phyloP scores from a whole-genome alignment of 164 flowering plant genomes.

The Liriodendron chinense region DNA sequence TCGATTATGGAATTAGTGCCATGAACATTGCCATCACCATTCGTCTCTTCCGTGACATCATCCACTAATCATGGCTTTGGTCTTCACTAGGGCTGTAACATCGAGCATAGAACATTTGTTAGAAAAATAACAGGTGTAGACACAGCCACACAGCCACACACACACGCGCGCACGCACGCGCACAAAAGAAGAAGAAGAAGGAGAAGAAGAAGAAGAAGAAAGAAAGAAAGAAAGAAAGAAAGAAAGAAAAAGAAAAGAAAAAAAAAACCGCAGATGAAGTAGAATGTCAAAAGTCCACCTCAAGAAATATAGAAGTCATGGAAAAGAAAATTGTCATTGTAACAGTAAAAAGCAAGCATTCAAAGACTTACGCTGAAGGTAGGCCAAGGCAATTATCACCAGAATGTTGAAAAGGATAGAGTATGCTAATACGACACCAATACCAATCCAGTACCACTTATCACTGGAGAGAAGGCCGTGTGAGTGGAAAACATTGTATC shows the following conservation, averaged over 20 bases:
- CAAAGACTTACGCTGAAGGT: conserved; percentile 66
- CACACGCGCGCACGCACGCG: too few species aligned
- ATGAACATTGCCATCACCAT: conserved; percentile 16
- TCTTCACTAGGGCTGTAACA: conserved; percentile 50
- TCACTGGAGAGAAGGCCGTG: conserved; percentile 46
- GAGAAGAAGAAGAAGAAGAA: background rate
- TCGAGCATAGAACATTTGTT: background rate
- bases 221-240: background rate
- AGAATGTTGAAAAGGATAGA: conserved; percentile 54
- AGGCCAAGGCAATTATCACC: conserved; percentile 60
- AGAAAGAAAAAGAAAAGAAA: too few species aligned
- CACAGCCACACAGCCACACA: too few species aligned
- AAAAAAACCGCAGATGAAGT: background rate
- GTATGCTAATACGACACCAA: conserved; percentile 53
- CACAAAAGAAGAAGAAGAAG: too few species aligned
- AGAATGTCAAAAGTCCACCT: background rate
- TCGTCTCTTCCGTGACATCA: conserved; percentile 35
- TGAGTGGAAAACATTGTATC: conserved; percentile 47
- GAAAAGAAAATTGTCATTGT: background rate
- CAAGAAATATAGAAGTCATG: background rate
- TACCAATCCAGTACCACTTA: conserved; percentile 87
- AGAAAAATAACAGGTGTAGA: background rate
- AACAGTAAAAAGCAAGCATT: background rate
- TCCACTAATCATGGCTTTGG: conserved; percentile 35
- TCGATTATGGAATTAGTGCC: background rate